Evolutionary conservation across 2,329 filamentous ascomycete genomes (phyloP), one percentile per base, ranked within the genome.

Genomic region (Fusarium veterinarium): DNA sequence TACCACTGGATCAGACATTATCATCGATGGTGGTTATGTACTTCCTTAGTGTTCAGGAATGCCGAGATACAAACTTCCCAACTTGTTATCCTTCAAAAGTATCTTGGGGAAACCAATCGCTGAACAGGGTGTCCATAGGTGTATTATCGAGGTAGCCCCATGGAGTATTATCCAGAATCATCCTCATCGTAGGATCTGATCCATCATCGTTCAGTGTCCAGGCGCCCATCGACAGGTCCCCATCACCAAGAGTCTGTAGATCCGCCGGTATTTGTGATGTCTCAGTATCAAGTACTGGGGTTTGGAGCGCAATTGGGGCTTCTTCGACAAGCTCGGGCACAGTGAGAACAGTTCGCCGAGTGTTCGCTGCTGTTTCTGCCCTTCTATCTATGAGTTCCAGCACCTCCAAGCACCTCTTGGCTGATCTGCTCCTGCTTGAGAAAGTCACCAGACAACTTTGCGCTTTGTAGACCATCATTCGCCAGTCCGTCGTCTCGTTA

Each of bases 1-100:
- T 9, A 67, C 46, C 25, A 68, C 65, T 3, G 65, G 65, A 11
- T 59, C 61, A 7, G 65, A 67, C n/a, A 40, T 67, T 8, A 30
- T 67, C 4, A 67, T 68, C 19, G 62, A 68, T 4, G 62, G 65
- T 31, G 65, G 65, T 33, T 68, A 67, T 19, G 38, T 60, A 35
- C 17, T 67, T 6, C 62, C 65, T 6, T 64, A 16, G 23, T 8
- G 2, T 16, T 3, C 1, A n/a, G 1, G 9, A 28, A 28, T 19
- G 19, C 17, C 8, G 1, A 46, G 11, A 8, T 17, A 35, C 4
- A 19, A 12, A 30, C 11, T 30, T n/a, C 5, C 20, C 20, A n/a
- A 10, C 16, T 3, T 8, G 12, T 53, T 10, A 55, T 30, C n/a
- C 20, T 7, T 55, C 51, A 31, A 42, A 31, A 17, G 16, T 8